Evolutionary conservation across 2,329 filamentous ascomycete genomes (phyloP), one percentile per base, ranked within the genome.

Genomic region (Tolypocladium tundrense): DNA sequence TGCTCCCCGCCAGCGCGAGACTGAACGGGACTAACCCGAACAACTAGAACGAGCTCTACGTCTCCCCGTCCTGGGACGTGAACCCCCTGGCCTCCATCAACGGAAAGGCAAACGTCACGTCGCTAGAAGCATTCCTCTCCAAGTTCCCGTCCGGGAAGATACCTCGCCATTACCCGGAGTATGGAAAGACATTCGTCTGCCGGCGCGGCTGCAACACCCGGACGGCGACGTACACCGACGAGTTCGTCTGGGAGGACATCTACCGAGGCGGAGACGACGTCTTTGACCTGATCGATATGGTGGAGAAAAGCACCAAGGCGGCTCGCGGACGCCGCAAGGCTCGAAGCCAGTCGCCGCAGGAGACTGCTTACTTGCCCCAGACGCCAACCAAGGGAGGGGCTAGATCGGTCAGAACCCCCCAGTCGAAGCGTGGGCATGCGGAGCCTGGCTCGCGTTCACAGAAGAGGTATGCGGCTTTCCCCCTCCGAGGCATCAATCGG

Each of bases 51-150:
- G 94, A 99, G 72, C 80, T 97, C 16, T 99, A 97, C 68, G 86
- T 97, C 57, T 95, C 91, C 0, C 83, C 90, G 0, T 87, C 90
- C 27, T 94, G 88, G 73, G 95, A 99, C 67, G 77, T 88, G 59
- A 97, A 97, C 68, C 86, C 93, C 9, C 76, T 99, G 33, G 84
- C 83, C 1, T 93, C 92, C 0, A 95, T 99, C 73, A 96, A 94
- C 67, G 93, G 92, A 55, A 95, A 88, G 65, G 94, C 92, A 0
- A 85, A 77, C 19, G 81, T 99, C 48, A 79, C 94, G 72, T 97
- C 93, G 0, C 78, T 81, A 33, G 78, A 84, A 10, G 77, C 75
- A 0, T 97, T 93, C 70, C 77, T 80, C 42, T 74, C 80, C 19
- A 79, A 77, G 61, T 91, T 91, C 66, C 92, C 94, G 0, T 84